A percentile compares a stretch with the other conserved stretches of the same genome.
phyloP scores from a whole-genome alignment of 2,329 filamentous ascomycete genomes.

The Ascochyta pisi region DNA sequence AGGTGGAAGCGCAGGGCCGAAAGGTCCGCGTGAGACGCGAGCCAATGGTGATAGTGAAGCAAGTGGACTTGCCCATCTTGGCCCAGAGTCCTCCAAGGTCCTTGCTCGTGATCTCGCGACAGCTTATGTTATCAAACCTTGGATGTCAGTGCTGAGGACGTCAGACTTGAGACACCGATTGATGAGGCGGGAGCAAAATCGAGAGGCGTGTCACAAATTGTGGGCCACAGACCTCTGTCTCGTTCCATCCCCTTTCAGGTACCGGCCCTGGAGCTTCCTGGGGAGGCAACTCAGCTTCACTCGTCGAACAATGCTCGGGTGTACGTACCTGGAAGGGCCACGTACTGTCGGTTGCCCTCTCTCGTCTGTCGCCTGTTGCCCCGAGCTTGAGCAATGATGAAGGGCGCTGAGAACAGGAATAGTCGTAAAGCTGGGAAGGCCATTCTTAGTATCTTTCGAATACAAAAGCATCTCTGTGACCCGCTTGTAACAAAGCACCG shows the following conservation, averaged over 20 bases:
- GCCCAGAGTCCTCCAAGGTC: conserved; percentile 20
- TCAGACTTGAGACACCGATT: conserved; percentile 40
- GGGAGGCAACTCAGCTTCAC: conserved; percentile 43
- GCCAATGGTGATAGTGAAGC: conserved; percentile 38
- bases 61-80: conserved; percentile 21
- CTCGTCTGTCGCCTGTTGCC: conserved; percentile 38
- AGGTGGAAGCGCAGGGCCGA: conserved; percentile 21
- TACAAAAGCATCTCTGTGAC: conserved; percentile 31
- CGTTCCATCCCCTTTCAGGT: conserved; percentile 39
- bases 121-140: conserved; percentile 34
- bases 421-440: conserved; percentile 21
- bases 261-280: conserved; percentile 34
- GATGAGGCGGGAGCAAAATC: conserved; percentile 41
- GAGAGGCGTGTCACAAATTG: conserved; percentile 30
- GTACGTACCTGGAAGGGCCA: conserved; percentile 39
- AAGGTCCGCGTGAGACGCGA: conserved; percentile 14
- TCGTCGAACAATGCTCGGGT: conserved; percentile 36
- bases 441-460: conserved; percentile 21
- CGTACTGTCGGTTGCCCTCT: conserved; percentile 42
- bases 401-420: conserved; percentile 25
- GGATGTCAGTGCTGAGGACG: conserved; percentile 27
- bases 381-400: conserved; percentile 32
- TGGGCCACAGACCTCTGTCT: conserved; percentile 30
- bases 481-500: conserved; percentile 28
- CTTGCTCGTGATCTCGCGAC: conserved; percentile 24